Conservation (phyloP, 1,139 yeast species). For the Taphrina wiesneri region DNA sequence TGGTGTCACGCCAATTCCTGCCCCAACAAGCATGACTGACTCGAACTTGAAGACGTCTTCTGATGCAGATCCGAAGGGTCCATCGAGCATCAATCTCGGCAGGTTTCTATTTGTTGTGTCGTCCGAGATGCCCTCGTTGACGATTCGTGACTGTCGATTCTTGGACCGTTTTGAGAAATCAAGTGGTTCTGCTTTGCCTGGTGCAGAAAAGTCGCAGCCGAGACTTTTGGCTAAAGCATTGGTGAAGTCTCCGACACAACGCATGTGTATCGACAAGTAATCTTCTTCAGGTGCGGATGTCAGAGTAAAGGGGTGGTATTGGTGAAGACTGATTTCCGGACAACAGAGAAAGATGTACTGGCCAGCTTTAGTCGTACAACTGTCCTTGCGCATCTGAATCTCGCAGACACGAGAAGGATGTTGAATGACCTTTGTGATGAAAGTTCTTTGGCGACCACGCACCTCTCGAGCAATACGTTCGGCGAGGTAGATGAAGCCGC, state of each 20-base stretch:
- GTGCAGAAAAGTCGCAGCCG: slow-evolving; percentile 27
- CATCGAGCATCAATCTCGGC: slow-evolving; percentile 29
- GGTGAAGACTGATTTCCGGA: slow-evolving; percentile 31
- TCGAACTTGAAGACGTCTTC: slow-evolving; percentile 36
- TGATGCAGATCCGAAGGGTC: slow-evolving; percentile 31
- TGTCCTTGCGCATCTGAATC: slow-evolving; percentile 26
- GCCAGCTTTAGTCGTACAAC: slow-evolving; percentile 26
- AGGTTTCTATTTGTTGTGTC: slow-evolving; percentile 6
- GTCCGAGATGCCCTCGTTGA: slow-evolving; percentile 4
- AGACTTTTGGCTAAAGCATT: slow-evolving; percentile 22
- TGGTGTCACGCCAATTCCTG: slow-evolving; percentile 35
- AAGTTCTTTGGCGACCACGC: slow-evolving; percentile 24
- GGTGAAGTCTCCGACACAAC: slow-evolving; percentile 33
- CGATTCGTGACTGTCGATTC: slow-evolving; percentile 12
- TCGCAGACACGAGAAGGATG: slow-evolving; percentile 34
- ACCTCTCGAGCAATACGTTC: slow-evolving; percentile 26
- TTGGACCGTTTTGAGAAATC: not conserved
- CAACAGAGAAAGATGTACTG: slow-evolving; percentile 35
- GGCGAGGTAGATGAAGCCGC: slow-evolving; percentile 28
- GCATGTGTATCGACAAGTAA: slow-evolving; percentile 30
- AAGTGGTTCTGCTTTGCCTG: not conserved
- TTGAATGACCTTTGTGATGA: slow-evolving; percentile 29
- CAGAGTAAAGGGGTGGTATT: slow-evolving; percentile 34
- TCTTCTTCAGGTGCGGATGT: slow-evolving; percentile 33
- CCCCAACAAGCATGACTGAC: slow-evolving; percentile 34